These are phyloP conservation scores for Davidsoniella neocaledoniae DNA, from an alignment of 2,329 filamentous ascomycete genomes.

Conservation along the genomic window DNA sequence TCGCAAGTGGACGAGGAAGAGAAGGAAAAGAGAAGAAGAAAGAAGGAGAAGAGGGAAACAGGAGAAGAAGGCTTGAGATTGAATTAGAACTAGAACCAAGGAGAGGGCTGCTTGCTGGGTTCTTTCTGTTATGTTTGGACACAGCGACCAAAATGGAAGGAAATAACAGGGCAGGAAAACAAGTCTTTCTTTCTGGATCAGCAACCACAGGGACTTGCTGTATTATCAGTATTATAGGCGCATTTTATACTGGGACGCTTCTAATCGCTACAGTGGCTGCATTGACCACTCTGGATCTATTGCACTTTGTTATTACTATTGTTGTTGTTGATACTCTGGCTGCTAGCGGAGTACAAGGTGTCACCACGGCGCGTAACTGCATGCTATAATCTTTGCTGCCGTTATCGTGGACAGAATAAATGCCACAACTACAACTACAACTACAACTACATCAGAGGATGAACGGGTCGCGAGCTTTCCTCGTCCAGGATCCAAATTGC, in stretches of 20 bases:
- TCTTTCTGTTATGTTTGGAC: conserved; percentile 5
- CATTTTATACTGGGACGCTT: not conserved
- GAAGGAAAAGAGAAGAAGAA: conserved; percentile 4
- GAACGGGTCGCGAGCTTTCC: no score
- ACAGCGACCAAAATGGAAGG: not conserved
- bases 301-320: no score
- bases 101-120: not conserved
- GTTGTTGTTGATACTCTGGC: no score
- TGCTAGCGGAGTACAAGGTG: no score
- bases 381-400: no score
- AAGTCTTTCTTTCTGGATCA: no score
- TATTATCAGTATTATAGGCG: not conserved
- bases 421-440: no score
- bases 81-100: not conserved
- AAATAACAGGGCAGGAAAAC: not conserved
- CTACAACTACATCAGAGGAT: no score
- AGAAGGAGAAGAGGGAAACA: conserved; percentile 3
- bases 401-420: no score
- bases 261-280: no score
- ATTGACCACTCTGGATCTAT: no score
- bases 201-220: not conserved
- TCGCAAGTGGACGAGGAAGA: conserved; percentile 3
- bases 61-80: conserved; percentile 2
- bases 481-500: not conserved
- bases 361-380: no score